Conservation (phyloP, 1,139 yeast genomes). For the Taphrina betulina region DNA sequence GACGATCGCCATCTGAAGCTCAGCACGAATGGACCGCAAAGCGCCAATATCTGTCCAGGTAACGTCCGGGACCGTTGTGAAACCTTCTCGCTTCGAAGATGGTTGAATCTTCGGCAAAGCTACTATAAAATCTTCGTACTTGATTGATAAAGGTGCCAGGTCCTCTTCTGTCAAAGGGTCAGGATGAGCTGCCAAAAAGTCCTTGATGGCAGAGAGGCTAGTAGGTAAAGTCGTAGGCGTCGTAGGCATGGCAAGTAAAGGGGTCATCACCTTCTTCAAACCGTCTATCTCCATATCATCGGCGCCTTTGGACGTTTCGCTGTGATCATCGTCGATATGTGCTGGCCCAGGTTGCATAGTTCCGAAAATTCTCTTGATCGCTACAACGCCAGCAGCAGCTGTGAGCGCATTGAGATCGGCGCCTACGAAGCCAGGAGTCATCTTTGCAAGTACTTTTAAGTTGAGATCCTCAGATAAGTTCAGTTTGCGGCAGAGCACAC, state of each 20-base stretch:
- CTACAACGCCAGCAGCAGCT: constrained; percentile 92
- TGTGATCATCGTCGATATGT: no score
- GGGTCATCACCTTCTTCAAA: constrained; percentile 1
- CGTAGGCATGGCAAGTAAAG: background rate
- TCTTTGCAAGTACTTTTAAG: constrained; percentile 70
- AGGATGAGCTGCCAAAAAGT: constrained; percentile 71
- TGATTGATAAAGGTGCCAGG: constrained; percentile 69
- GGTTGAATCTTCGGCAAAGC: constrained; percentile 96
- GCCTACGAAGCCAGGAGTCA: constrained; percentile 98
- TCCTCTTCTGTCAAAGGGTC: constrained; percentile 73
- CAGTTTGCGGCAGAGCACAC: constrained; percentile 62
- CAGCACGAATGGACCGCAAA: constrained; percentile 71
- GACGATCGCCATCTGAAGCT: constrained; percentile 93
- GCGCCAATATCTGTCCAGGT: constrained; percentile 97
- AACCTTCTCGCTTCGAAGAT: constrained; percentile 96
- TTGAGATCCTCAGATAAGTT: constrained; percentile 72
- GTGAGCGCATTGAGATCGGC: constrained; percentile 94
- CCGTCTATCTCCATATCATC: constrained; percentile 7
- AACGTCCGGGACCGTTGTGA: constrained; percentile 97
- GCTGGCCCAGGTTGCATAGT: no score
- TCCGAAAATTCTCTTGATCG: constrained; percentile 80
- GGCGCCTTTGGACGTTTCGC: constrained; percentile 3
- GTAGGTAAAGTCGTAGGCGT: background rate
- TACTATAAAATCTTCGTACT: constrained; percentile 70
- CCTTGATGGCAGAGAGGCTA: constrained; percentile 57